A percentile compares a stretch with the other conserved stretches of the same genome.
These are phyloP conservation scores for Lecanicillium sp. DNA, from an alignment of 2,329 filamentous ascomycete genomes.

Conservation along the genomic window DNA sequence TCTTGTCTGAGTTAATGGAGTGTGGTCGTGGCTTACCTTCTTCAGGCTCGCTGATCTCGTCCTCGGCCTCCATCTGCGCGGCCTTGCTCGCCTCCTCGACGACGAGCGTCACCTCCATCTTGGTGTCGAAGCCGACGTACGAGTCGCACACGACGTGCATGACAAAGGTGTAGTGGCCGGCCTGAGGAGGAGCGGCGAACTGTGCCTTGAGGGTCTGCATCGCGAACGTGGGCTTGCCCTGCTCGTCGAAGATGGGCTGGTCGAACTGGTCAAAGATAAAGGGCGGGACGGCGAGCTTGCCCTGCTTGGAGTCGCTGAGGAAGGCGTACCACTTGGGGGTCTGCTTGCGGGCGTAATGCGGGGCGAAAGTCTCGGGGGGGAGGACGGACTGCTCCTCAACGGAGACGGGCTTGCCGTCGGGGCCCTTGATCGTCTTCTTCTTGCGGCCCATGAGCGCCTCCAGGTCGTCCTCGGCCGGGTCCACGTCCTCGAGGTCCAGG, in stretches of 20 bases:
- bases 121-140: conserved; percentile 90
- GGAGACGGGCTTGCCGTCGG: conserved; percentile 49
- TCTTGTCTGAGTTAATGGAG: conserved; percentile 8
- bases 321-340: conserved; percentile 92
- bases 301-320: conserved; percentile 87
- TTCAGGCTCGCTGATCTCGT: conserved; percentile 96
- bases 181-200: conserved; percentile 88
- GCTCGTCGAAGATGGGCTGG: conserved; percentile 73
- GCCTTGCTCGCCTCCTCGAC: conserved; percentile 89
- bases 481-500: conserved; percentile 79
- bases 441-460: conserved; percentile 77
- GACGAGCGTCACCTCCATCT: conserved; percentile 80
- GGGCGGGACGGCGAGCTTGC: conserved; percentile 92
- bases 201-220: conserved; percentile 96
- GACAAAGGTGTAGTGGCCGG: conserved; percentile 89
- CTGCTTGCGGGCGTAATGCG: conserved; percentile 83
- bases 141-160: conserved; percentile 93
- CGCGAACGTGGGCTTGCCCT: conserved; percentile 83
- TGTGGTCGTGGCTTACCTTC: conserved; percentile 82
- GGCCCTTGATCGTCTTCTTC: conserved; percentile 59
- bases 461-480: conserved; percentile 87
- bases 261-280: conserved; percentile 95
- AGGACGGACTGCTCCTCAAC: conserved; percentile 61
- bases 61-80: conserved; percentile 71
- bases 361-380: conserved; percentile 82